Base-by-base conservation (phyloP, 2,329 filamentous ascomycete genomes). In the Exutisphaerella laricina region DNA sequence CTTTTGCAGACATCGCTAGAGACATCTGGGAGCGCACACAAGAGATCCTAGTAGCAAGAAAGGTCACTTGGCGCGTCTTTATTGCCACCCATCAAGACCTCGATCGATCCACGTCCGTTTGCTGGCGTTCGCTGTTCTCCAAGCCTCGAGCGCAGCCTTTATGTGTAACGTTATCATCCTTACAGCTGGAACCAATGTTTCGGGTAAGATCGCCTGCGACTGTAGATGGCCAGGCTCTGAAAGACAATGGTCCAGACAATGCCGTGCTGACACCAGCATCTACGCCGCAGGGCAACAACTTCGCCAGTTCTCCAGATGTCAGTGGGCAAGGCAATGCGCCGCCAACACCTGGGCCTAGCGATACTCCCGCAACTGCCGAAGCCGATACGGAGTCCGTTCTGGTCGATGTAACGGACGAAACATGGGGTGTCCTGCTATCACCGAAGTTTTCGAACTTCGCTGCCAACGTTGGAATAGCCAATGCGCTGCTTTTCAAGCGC, bases 1-100 rank as follows among this genome's bases (percentile, higher is more conserved):
- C 53, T 70, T 77, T 88, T 48, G 69, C 70, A 10, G 79, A 85
- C 16, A 70, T 88, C n/a, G 78, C 79, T 1, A 73, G 76, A 35
- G 85, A 89, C 56, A 84, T 92, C 3, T 90, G 86, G 85, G 76
- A 80, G 42, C 84, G 80, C 1, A 90, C 86, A 5, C 26, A 42
- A 21, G 82, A 83, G n/a, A 75, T 90, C 22, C 78, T 88, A 23
- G 77, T 80, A 0, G 70, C 72, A 12, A 79, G 81, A 63, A 82
- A 80, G 55, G 79, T 89, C 0, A 79, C 82, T 43, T 90, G 86
- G 85, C 80, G 85, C 12, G 69, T 92, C 8, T 80, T 88, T 47
- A 75, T 94, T 46, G 80, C 83, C 17, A 49, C 55, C 1, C 42
- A 46, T 14, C 44, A 33, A 3, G 28, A 25, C 4, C 8, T 58